These are phyloP conservation scores for Raphidocelis subcapitata DNA, from an alignment of 139 green algal genomes.

Conservation along the genomic window DNA sequence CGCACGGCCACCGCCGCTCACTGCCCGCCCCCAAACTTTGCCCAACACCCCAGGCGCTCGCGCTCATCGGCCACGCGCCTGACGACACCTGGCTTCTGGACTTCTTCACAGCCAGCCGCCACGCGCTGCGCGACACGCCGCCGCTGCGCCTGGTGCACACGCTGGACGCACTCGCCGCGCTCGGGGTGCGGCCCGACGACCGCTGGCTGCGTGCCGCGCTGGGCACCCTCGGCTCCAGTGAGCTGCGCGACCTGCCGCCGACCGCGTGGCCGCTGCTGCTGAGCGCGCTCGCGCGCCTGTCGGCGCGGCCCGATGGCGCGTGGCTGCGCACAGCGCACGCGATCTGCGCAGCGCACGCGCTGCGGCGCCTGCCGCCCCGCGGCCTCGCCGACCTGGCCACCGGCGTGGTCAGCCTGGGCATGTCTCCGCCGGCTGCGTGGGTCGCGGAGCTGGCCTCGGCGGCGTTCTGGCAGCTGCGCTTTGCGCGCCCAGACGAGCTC, in stretches of 20 bases:
- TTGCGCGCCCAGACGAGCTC: conserved; percentile 19
- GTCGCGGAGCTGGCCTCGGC: conserved; percentile 27
- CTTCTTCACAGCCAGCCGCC: conserved; percentile 1
- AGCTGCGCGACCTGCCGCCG: not conserved
- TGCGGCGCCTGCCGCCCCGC: conserved; percentile 23
- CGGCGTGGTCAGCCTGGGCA: conserved; percentile 25
- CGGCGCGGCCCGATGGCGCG: conserved; percentile 26
- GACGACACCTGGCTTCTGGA: conserved; percentile 1
- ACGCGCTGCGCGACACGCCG: not conserved
- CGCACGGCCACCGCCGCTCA: not conserved
- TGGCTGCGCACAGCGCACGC: conserved; percentile 29
- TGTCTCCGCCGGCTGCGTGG: conserved; percentile 29
- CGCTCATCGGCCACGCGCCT: not conserved
- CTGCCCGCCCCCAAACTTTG: too few species aligned
- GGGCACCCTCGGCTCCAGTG: not conserved
- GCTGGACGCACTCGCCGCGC: not conserved
- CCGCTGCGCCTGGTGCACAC: not conserved
- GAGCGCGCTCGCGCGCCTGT: conserved; percentile 2
- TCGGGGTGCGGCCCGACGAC: conserved; percentile 2
- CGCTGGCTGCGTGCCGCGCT: conserved; percentile 18
- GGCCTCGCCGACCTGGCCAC: conserved; percentile 22
- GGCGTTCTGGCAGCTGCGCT: conserved; percentile 14
- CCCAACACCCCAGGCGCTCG: not conserved
- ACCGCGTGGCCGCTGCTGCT: conserved; percentile 16
- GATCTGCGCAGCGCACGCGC: conserved; percentile 1